Percentiles rank a stretch among this genome's conserved stretches.
Evolutionary conservation across 169 alveolate genomes (phyloP).

Genomic region (Theileria annulata): DNA sequence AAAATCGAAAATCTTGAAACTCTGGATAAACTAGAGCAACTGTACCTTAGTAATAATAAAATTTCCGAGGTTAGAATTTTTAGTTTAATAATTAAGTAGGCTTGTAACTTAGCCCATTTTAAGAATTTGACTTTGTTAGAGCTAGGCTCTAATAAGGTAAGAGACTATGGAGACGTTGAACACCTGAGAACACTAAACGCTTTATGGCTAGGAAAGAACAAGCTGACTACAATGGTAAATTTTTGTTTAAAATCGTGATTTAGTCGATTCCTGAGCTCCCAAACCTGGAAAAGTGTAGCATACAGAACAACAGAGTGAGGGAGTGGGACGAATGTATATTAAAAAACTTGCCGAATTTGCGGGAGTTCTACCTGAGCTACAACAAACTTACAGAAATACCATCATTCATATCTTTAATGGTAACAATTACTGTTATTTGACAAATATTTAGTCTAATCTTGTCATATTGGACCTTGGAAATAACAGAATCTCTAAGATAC

Average conservation of each 20-base stretch:
- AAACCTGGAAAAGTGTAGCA: constrained; percentile 72
- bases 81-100: constrained; percentile 25
- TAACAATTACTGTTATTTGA: neutral
- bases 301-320: constrained; percentile 78
- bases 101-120: constrained; percentile 66
- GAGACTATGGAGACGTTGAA: constrained; percentile 77
- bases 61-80: constrained; percentile 66
- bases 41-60: constrained; percentile 80
- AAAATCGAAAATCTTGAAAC: constrained; percentile 70
- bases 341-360: constrained; percentile 53
- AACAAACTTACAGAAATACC: constrained; percentile 71
- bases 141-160: constrained; percentile 83
- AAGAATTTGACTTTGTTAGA: constrained; percentile 78
- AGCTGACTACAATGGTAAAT: constrained; percentile 70
- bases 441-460: constrained; percentile 13
- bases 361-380: constrained; percentile 79
- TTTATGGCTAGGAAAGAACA: constrained; percentile 88
- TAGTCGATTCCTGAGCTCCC: constrained; percentile 67
- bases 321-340: constrained; percentile 70
- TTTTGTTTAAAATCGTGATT: neutral
- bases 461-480: constrained; percentile 78
- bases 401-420: constrained; percentile 31
- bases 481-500: constrained; percentile 67
- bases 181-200: constrained; percentile 72
- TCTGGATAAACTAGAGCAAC: constrained; percentile 76